Conservation (phyloP, 2,329 filamentous ascomycete species). For the Apiospora marii region DNA sequence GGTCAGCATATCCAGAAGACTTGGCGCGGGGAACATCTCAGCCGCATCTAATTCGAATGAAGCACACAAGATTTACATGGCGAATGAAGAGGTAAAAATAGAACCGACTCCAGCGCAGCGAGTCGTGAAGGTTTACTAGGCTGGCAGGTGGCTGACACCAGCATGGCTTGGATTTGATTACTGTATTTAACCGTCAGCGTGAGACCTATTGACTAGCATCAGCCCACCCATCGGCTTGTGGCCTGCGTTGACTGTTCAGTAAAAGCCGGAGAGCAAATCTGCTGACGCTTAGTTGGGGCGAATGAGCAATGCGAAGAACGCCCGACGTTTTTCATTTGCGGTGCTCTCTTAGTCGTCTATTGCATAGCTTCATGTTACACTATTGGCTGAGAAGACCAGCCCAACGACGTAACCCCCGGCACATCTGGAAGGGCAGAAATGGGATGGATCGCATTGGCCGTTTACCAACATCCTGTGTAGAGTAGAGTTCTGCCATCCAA, state of each 20-base stretch:
- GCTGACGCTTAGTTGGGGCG: not conserved
- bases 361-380: not conserved
- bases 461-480: not conserved
- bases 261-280: not conserved
- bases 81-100: not conserved
- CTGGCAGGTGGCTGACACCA: not conserved
- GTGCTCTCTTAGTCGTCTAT: not conserved
- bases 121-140: conserved; percentile 3
- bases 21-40: conserved; percentile 11
- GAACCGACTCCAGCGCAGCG: not conserved
- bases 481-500: not conserved
- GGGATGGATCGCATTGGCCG: not conserved
- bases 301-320: not conserved
- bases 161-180: not conserved
- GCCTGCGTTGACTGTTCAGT: too few species aligned
- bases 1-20: not conserved
- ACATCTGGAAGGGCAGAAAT: not conserved
- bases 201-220: not conserved
- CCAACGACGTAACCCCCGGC: too few species aligned
- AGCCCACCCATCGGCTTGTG: not conserved
- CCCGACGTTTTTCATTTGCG: not conserved
- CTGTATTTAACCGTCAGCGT: not conserved
- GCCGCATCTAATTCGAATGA: not conserved
- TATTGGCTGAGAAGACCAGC: not conserved
- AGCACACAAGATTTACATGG: not conserved